Base-by-base conservation (phyloP, 495 filamentous ascomycete species). In the Aspergillus saccharolyticus region DNA sequence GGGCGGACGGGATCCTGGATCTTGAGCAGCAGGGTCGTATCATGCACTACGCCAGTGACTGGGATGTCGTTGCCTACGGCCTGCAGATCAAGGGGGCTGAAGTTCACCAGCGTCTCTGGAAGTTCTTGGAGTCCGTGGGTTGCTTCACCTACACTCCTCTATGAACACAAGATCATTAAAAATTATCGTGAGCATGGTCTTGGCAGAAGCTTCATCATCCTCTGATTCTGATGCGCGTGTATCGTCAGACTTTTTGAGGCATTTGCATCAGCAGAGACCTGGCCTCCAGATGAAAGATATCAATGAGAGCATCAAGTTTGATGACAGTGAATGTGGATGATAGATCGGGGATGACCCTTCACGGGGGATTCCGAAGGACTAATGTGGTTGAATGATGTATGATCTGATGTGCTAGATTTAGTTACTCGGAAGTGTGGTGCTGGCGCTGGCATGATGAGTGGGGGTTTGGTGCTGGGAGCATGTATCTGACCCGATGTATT, bases 41-140 rank as follows among this genome's bases (percentile, higher is more conserved):
- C 44, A 58, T 73, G 19, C 55, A 59, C 14, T 69, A 70, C 52
- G 68, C 66, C 3, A 44, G 63, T 18, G 62, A 67, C 44, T 68
- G 68, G 70, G 45, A 68, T 17, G 60, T 59, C 14, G 21, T 71
- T 3, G 57, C 53, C 0, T 59, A 63, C 18, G 65, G 67, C 54
- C 28, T 70, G 52, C 59, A 46, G 2, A 66, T 68, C 42, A 62
- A 61, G 39, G 70, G 70, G 0, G 62, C 57, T 1, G 57, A 65
- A 18, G 49, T 59, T n/a, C 54, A 70, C 44, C 65, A 72, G 58
- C 67, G 70, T 42, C 62, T 72, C n/a, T 72, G 70, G 70, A 72
- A 68, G 30, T 60, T 68, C 21, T 54, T 72, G 18, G 65, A 72
- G 16, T 65, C 57, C 18, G 62, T 70, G 9, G 49, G 61, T 6